Evolutionary conservation across 2,329 filamentous ascomycete species (phyloP), one percentile per base, ranked within the genome.

Genomic region (Amylocarpus encephaloides): DNA sequence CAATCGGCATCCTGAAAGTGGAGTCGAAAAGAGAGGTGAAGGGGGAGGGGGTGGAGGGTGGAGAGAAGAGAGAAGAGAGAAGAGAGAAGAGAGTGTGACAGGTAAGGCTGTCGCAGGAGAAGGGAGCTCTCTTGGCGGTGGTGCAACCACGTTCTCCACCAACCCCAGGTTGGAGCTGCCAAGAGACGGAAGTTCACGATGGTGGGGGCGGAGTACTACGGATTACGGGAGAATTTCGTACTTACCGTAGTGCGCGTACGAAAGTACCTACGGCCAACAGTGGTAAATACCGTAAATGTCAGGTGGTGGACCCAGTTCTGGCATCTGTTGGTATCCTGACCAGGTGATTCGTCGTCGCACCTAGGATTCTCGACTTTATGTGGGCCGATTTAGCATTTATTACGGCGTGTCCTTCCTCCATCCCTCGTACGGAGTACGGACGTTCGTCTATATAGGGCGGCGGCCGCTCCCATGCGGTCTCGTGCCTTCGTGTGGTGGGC

Each of bases 1-100:
- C 12, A 36, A 7, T 35, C 12, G 36, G 26, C n/a, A 30, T 26
- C 15, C 43, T 55, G 50, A 15, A 26, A 39, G 38, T 36, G 41
- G 13, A 35, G 43, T 11, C 9, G 2, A 3, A 26, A 36, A n/a
- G 34, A n/a, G 32, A 34, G 26, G 34, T 40, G 42, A 36, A 32
- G 42, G n/a, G 42, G 39, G 39, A 48, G n/a, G n/a, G n/a, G n/a
- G 16, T 13, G 15, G 34, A 16, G 4, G 34, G 3, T 10, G 22
- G 7, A 4, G 22, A 26, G 22, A 26, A 26, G 22, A 26, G 7
- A n/a, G 38, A 41, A n/a, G 18, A 4, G 3, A 36, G 4, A 13
- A 36, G 34, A 36, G 12, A 13, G 12, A 13, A 16, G 15, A 13
- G 34, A 13, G 34, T 36, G 15, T 16, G 34, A 36, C 34, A 13